Evolutionary conservation across 1,284 basidiomycete species (phyloP).

Genomic region (Apiotrichum sp.): DNA sequence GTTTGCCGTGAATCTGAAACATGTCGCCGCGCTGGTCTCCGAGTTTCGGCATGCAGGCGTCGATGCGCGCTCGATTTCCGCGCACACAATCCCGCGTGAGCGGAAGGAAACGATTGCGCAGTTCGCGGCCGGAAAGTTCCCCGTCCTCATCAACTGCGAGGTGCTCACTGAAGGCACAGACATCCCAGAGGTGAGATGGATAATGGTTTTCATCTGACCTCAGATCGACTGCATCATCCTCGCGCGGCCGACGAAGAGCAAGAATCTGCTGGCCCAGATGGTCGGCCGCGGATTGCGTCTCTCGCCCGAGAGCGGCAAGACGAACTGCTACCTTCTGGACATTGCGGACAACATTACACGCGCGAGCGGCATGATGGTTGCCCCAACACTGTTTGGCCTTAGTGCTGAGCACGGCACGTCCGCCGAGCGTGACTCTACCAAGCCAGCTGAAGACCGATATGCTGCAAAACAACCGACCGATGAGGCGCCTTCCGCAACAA

Average conservation of each 20-base stretch:
- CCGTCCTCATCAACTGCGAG: slow-evolving; percentile 87
- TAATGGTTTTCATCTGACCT: not conserved
- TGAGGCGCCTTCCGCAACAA: not conserved
- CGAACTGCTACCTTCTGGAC: slow-evolving; percentile 83
- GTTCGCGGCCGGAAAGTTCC: slow-evolving; percentile 69
- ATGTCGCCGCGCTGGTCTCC: slow-evolving; percentile 70
- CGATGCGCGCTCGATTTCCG: slow-evolving; percentile 77
- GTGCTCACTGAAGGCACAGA: slow-evolving; percentile 89
- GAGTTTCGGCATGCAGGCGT: slow-evolving; percentile 70
- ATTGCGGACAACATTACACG: slow-evolving; percentile 73
- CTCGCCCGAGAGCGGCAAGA: slow-evolving; percentile 73
- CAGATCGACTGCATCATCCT: slow-evolving; percentile 81
- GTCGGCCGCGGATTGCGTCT: slow-evolving; percentile 76
- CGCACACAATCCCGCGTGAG: slow-evolving; percentile 61
- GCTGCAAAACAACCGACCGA: not conserved
- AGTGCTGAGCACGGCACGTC: slow-evolving; percentile 61
- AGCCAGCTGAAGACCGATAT: not conserved
- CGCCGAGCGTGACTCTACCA: not conserved
- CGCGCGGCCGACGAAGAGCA: slow-evolving; percentile 77
- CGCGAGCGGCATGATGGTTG: slow-evolving; percentile 67
- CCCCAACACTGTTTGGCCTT: slow-evolving; percentile 80
- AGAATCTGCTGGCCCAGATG: slow-evolving; percentile 91
- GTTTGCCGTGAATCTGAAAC: slow-evolving; percentile 81
- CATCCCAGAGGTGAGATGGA: slow-evolving; percentile 59
- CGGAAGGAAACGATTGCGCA: slow-evolving; percentile 61